Percentiles rank a stretch among this genome's conserved stretches.
phyloP scores from a whole-genome alignment of 768 basidiomycete genomes.

The Kwoniella sp. region DNA sequence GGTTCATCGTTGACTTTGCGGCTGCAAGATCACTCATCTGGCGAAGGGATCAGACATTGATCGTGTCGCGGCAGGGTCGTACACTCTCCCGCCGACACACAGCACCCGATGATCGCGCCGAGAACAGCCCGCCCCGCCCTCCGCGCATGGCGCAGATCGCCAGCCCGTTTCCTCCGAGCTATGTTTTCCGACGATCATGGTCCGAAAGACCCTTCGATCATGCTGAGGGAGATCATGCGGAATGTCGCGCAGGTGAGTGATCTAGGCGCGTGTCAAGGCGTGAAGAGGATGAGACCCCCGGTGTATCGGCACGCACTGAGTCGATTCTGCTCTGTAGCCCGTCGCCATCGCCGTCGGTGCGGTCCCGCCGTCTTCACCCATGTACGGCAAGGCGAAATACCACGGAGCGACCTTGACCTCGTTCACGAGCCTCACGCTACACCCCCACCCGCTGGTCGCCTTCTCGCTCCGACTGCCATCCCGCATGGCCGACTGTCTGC shows the following conservation, averaged over 20 bases:
- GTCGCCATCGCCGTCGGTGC: conserved; percentile 76
- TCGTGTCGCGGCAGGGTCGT: too few relatives aligned
- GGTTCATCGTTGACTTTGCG: too few relatives aligned
- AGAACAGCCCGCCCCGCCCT: neutral
- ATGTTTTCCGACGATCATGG: neutral
- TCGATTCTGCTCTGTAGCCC: conserved; percentile 57
- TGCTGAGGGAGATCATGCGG: conserved; percentile 50
- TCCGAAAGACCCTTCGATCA: conserved; percentile 25
- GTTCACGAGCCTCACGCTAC: conserved; percentile 84
- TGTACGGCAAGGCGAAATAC: conserved; percentile 48
- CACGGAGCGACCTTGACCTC: conserved; percentile 94
- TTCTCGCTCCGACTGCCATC: conserved; percentile 89
- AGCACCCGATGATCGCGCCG: neutral
- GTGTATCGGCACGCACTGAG: too few relatives aligned
- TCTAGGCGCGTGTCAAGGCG: too few relatives aligned
- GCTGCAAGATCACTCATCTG: too few relatives aligned
- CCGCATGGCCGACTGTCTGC: conserved; percentile 62
- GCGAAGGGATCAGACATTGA: too few relatives aligned
- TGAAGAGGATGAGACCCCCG: neutral
- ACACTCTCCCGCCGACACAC: too few relatives aligned
- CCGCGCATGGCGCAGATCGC: neutral
- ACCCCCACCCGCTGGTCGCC: conserved; percentile 78
- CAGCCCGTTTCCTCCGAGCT: neutral
- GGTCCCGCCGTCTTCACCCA: conserved; percentile 1
- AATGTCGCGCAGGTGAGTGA: conserved; percentile 51